phyloP scores from a whole-genome alignment of 352 stramenopile species.

The Pythium dissotocum region DNA sequence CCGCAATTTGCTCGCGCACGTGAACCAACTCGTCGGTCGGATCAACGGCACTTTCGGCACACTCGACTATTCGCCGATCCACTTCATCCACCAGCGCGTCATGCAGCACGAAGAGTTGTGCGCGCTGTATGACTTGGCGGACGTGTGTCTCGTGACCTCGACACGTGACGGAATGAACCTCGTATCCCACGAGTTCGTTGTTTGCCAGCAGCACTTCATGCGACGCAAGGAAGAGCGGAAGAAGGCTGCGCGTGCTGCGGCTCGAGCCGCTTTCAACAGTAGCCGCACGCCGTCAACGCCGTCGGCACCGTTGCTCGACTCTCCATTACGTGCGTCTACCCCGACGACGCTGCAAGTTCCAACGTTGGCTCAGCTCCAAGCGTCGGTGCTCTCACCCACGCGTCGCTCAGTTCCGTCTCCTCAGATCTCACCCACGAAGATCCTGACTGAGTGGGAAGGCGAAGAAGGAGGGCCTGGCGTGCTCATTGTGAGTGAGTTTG shows the following conservation, averaged over 20 bases:
- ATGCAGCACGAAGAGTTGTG: constrained; percentile 86
- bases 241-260: constrained; percentile 43
- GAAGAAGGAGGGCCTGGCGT: constrained; percentile 83
- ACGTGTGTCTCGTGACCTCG: constrained; percentile 89
- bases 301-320: constrained; percentile 30
- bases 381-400: background rate
- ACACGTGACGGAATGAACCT: constrained; percentile 91
- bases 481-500: constrained; percentile 89
- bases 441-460: constrained; percentile 75
- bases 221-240: constrained; percentile 68
- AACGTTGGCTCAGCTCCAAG: background rate
- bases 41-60: constrained; percentile 90
- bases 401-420: constrained; percentile 12
- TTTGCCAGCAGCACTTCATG: constrained; percentile 87
- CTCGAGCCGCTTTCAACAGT: constrained; percentile 22
- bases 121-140: constrained; percentile 86
- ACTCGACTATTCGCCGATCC: constrained; percentile 88
- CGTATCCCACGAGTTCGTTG: constrained; percentile 89
- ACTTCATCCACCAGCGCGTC: constrained; percentile 87
- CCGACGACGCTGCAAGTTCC: background rate
- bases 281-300: constrained; percentile 5
- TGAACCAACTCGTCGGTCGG: constrained; percentile 88
- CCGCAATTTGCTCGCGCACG: constrained; percentile 67
- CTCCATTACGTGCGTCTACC: background rate
- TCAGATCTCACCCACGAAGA: constrained; percentile 46